A percentile compares a stretch with the other conserved stretches of the same genome.
These are phyloP conservation scores for Trichomonascus vanleenenianus DNA, from an alignment of 805 yeast species.

Conservation along the genomic window DNA sequence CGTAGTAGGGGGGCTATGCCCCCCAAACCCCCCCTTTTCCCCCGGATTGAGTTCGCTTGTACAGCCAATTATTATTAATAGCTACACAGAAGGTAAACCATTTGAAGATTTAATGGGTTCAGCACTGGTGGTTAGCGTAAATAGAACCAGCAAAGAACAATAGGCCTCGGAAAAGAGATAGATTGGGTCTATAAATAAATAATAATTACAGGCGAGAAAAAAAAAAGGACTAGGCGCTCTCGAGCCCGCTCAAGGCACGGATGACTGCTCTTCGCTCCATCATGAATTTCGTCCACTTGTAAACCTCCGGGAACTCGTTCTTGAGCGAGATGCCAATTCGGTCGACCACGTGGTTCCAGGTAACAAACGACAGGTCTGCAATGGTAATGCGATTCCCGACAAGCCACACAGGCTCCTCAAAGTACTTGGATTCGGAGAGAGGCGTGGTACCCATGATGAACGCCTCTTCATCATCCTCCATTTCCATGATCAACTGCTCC, in stretches of 20 bases:
- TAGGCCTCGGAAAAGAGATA: too few species aligned
- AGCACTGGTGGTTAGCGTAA: too few species aligned
- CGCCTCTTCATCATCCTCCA: constrained; percentile 80
- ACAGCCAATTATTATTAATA: too few species aligned
- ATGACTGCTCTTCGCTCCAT: constrained; percentile 91
- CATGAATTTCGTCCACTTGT: constrained; percentile 93
- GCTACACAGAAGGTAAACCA: too few species aligned
- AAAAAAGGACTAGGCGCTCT: constrained; percentile 1
- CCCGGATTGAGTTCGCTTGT: too few species aligned
- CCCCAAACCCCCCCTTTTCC: too few species aligned
- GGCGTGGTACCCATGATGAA: constrained; percentile 87
- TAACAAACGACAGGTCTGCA: constrained; percentile 88
- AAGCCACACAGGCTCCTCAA: constrained; percentile 91
- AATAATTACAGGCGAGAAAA: too few species aligned
- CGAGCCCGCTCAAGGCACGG: constrained; percentile 65
- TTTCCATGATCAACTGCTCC: constrained; percentile 82
- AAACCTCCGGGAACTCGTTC: constrained; percentile 80
- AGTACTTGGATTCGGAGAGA: constrained; percentile 71
- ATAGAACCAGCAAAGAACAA: too few species aligned
- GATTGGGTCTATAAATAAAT: too few species aligned
- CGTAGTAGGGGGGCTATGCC: too few species aligned
- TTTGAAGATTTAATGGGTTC: too few species aligned
- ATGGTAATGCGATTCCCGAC: constrained; percentile 77
- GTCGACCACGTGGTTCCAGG: constrained; percentile 95
- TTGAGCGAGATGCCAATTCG: constrained; percentile 83